Conservation (phyloP, 306 rosid genomes). For the Vicia sativa region DNA sequence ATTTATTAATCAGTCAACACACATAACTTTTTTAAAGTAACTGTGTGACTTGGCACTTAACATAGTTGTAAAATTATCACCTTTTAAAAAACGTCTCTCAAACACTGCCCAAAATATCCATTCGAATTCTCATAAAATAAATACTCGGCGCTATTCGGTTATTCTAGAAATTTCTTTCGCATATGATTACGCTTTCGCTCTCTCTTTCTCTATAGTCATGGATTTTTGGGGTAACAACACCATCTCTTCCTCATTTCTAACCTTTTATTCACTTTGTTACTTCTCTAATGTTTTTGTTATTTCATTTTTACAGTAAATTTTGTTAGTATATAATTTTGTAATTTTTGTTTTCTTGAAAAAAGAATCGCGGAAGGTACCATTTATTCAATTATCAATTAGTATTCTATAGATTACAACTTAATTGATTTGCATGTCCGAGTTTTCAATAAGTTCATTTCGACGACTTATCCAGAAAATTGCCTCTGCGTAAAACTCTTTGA, state of each 20-base stretch:
- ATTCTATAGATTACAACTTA: no score
- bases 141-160: not conserved
- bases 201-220: conserved; percentile 20
- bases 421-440: no score
- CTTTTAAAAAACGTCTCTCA: no score
- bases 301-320: not conserved
- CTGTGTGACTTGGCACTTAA: no score
- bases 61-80: no score
- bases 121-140: not conserved
- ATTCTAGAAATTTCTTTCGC: not conserved
- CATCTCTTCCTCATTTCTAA: not conserved
- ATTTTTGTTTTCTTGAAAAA: not conserved
- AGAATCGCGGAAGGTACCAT: no score
- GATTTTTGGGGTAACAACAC: conserved; percentile 37
- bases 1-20: no score
- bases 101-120: not conserved
- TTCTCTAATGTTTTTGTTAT: not conserved
- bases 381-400: no score
- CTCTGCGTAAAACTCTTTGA: no score
- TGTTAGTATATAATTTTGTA: not conserved
- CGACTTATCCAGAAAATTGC: no score
- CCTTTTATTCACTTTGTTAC: not conserved
- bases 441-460: no score
- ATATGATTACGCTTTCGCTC: not conserved
- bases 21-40: no score